Percentiles rank a stretch among this genome's conserved stretches.
phyloP scores from a whole-genome alignment of 331 rosid species.

The Malus hybrid region DNA sequence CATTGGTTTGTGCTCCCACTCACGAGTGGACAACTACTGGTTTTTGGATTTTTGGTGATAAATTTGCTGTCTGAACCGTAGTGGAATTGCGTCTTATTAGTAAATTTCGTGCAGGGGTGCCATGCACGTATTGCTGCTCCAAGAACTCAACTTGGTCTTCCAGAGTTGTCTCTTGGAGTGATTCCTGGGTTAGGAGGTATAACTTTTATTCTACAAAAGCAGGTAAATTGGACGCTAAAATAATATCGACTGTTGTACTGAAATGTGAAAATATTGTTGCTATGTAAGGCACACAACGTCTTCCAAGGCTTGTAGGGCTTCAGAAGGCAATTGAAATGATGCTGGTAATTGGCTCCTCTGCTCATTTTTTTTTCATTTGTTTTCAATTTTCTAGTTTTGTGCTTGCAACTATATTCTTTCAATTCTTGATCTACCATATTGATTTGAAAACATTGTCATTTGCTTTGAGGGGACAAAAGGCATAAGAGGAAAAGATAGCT shows the following conservation, averaged over 20 bases:
- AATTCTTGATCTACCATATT: not conserved
- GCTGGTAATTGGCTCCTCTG: constrained; percentile 48
- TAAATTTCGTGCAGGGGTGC: constrained; percentile 51
- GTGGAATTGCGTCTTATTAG: constrained; percentile 6
- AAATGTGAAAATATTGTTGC: constrained; percentile 15
- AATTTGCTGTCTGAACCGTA: not conserved
- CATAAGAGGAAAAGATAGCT: not conserved
- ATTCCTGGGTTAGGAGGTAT: constrained; percentile 98
- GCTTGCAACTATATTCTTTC: constrained; percentile 1
- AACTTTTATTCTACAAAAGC: constrained; percentile 6
- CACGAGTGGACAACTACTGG: not conserved
- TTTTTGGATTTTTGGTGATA: not conserved
- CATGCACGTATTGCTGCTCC: constrained; percentile 94
- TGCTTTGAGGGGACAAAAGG: not conserved
- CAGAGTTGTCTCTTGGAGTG: constrained; percentile 85
- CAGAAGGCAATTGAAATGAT: constrained; percentile 83
- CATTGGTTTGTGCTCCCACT: constrained; percentile 58
- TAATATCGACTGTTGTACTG: not conserved
- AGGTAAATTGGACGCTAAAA: not conserved
- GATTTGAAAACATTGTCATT: not conserved
- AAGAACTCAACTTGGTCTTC: constrained; percentile 76
- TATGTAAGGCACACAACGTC: constrained; percentile 86
- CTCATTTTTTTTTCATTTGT: not conserved
- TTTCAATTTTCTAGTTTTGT: constrained; percentile 6
- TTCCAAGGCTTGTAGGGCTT: constrained; percentile 90